phyloP scores from a whole-genome alignment of 768 basidiomycete genomes.

The Amanita fuliginea region DNA sequence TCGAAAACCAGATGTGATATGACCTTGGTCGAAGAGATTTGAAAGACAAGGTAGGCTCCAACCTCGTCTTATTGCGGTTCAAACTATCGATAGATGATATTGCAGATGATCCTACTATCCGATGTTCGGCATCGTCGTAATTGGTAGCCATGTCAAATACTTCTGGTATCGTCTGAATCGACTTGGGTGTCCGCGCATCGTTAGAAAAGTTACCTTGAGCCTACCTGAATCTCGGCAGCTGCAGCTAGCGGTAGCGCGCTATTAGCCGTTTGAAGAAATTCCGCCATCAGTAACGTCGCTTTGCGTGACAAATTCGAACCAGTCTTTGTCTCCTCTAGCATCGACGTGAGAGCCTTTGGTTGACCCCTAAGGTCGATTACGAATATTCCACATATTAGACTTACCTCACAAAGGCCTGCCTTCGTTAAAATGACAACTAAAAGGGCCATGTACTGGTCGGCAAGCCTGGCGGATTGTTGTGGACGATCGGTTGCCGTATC shows the following conservation, averaged over 20 bases:
- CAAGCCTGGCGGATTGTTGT: slow-evolving; percentile 58
- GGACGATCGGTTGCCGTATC: slow-evolving; percentile 31
- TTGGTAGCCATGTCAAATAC: slow-evolving; percentile 80
- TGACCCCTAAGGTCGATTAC: not conserved
- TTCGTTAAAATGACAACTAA: slow-evolving; percentile 77
- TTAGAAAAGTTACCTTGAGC: not conserved
- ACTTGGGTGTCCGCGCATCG: not conserved
- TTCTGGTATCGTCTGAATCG: slow-evolving; percentile 38
- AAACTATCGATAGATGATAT: slow-evolving; percentile 86
- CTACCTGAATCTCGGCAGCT: slow-evolving; percentile 79
- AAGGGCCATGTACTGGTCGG: slow-evolving; percentile 88
- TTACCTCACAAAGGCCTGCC: slow-evolving; percentile 81
- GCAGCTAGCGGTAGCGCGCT: slow-evolving; percentile 70
- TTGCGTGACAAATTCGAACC: slow-evolving; percentile 75
- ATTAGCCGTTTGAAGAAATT: slow-evolving; percentile 82
- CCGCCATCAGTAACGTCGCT: slow-evolving; percentile 85
- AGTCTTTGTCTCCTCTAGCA: slow-evolving; percentile 73
- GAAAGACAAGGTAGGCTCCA: slow-evolving; percentile 41
- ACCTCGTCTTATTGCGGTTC: slow-evolving; percentile 74
- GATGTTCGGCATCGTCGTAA: slow-evolving; percentile 63
- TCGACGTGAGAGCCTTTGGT: slow-evolving; percentile 65
- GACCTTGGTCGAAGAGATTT: slow-evolving; percentile 26
- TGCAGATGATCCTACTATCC: slow-evolving; percentile 77
- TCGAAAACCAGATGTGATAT: not conserved
- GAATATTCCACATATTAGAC: slow-evolving; percentile 11